These are phyloP conservation scores for Fusarium sp. DNA, from an alignment of 2,329 filamentous ascomycete genomes.

Conservation along the genomic window DNA sequence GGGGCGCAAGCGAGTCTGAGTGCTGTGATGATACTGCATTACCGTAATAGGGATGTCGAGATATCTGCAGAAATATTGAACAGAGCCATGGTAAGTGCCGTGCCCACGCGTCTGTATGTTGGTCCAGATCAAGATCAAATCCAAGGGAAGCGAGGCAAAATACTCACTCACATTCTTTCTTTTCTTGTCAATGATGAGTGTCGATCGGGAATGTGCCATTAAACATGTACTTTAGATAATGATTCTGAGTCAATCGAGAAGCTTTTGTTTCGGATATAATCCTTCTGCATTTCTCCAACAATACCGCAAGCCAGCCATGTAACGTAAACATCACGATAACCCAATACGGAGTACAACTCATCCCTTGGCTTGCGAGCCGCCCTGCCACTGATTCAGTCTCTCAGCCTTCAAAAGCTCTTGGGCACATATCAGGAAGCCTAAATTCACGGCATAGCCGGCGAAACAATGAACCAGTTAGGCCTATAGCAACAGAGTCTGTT, in stretches of 20 bases:
- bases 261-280: constrained; percentile 16
- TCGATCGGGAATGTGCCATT: neutral
- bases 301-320: constrained; percentile 16
- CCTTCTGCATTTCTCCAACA: constrained; percentile 25
- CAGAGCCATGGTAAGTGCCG: constrained; percentile 5
- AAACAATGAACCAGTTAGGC: constrained; percentile 1
- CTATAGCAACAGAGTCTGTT: neutral
- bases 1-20: constrained; percentile 28
- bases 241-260: constrained; percentile 16
- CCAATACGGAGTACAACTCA: constrained; percentile 17
- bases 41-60: neutral
- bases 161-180: neutral
- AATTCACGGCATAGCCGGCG: constrained; percentile 8
- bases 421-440: constrained; percentile 16
- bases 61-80: neutral
- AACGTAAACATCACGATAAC: neutral
- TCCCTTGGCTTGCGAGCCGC: constrained; percentile 20
- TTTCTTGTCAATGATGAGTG: neutral
- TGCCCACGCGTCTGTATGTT: constrained; percentile 15
- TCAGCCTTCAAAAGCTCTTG: constrained; percentile 5
- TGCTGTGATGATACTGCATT: constrained; percentile 20
- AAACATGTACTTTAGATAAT: neutral
- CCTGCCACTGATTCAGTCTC: constrained; percentile 11
- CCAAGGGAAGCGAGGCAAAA: constrained; percentile 4
- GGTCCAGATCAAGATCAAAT: neutral